phyloP scores from a whole-genome alignment of 139 green algal genomes.

The Yamagishiella unicocca region DNA sequence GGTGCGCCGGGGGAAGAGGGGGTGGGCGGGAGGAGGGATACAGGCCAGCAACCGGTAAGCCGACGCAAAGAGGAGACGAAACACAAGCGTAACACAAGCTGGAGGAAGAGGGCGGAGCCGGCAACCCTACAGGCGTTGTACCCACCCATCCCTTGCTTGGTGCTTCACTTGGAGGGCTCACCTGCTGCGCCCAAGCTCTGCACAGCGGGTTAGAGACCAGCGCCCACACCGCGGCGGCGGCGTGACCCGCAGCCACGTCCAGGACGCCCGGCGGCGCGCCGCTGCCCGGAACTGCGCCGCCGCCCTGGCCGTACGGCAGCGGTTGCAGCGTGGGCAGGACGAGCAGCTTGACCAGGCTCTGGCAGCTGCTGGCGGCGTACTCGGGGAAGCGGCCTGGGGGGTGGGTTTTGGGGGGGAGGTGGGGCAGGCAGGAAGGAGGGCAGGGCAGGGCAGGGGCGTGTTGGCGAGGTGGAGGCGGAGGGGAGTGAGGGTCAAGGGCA shows the following conservation, averaged over 20 bases:
- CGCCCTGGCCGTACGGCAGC: slow-evolving; percentile 6
- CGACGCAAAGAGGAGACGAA: no score
- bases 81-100: no score
- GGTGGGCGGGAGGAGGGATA: background rate
- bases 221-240: slow-evolving; percentile 49
- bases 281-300: background rate
- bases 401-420: no score
- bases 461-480: no score
- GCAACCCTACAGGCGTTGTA: no score
- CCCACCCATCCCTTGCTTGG: background rate
- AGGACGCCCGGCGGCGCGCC: slow-evolving; percentile 14
- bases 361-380: slow-evolving; percentile 32
- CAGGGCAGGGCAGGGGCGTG: background rate
- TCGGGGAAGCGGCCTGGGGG: slow-evolving; percentile 46
- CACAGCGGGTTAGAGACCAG: slow-evolving; percentile 49
- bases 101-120: background rate
- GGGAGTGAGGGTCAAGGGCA: no score
- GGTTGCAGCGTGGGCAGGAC: slow-evolving; percentile 41
- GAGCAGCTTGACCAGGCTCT: slow-evolving; percentile 39
- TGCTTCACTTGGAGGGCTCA: background rate
- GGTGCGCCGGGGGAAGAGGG: background rate
- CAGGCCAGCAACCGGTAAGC: no score
- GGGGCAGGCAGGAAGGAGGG: background rate
- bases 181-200: slow-evolving; percentile 44
- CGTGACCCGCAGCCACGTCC: slow-evolving; percentile 46